Evolutionary conservation across 225 moss, liverwort and hornwort species (phyloP).

Genomic region (Bryum argenteum): DNA sequence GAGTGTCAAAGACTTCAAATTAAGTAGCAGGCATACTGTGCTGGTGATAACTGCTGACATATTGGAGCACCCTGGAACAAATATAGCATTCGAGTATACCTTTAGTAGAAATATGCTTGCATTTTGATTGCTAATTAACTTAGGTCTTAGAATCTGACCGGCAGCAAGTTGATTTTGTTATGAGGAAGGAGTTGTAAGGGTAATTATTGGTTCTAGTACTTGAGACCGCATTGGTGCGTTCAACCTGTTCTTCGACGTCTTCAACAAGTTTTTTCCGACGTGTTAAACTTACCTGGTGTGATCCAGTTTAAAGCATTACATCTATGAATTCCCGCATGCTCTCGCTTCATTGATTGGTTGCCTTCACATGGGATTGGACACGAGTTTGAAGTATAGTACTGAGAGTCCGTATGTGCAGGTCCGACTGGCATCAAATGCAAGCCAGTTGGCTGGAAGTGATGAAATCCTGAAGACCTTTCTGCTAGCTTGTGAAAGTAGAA

Average conservation of each 20-base stretch:
- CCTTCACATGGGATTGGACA: conserved; percentile 13
- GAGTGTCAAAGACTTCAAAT: background rate
- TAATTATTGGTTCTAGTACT: background rate
- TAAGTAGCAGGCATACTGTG: background rate
- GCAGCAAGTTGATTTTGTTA: background rate
- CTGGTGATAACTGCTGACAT: background rate
- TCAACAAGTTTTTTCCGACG: conserved; percentile 10
- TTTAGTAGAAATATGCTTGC: background rate
- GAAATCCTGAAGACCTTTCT: conserved; percentile 89
- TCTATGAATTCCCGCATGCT: conserved; percentile 1
- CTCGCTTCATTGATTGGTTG: conserved; percentile 9
- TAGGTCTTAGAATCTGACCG: background rate
- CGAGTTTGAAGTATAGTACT: conserved; percentile 4
- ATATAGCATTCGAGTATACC: background rate
- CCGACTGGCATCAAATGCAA: conserved; percentile 77
- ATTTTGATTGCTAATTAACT: background rate
- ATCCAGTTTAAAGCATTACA: conserved; percentile 14
- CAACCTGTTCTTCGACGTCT: background rate
- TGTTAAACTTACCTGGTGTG: conserved; percentile 1
- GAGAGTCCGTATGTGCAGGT: conserved; percentile 48
- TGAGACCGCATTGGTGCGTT: conserved; percentile 8
- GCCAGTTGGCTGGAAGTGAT: conserved; percentile 76
- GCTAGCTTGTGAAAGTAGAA: conserved; percentile 90
- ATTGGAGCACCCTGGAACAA: background rate
- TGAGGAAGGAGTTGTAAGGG: background rate